Percentiles rank a stretch among this genome's conserved stretches.
Conservation (phyloP, 805 yeast species). For the Millerago galiae region DNA sequence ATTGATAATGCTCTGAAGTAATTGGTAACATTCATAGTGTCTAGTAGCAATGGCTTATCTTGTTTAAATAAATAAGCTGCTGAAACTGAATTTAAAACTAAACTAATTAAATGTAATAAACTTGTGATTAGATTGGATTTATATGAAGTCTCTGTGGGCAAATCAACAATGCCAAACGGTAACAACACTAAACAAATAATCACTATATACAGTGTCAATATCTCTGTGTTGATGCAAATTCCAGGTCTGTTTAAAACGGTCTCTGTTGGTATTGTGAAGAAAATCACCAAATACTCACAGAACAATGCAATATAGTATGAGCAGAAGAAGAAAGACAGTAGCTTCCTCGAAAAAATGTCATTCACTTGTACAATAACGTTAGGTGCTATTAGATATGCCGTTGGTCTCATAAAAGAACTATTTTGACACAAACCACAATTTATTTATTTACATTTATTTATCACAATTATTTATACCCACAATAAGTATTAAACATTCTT, state of each 20-base stretch:
- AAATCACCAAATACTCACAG: conserved; percentile 11
- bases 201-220: conserved; percentile 5
- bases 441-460: no score
- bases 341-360: neutral
- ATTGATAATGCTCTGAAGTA: neutral
- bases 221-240: conserved; percentile 7
- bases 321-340: neutral
- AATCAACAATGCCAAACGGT: neutral
- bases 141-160: neutral
- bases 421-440: no score
- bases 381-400: conserved; percentile 3
- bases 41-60: neutral
- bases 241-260: conserved; percentile 16
- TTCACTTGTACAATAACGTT: conserved; percentile 1
- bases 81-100: neutral
- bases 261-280: conserved; percentile 13
- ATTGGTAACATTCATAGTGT: neutral
- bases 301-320: conserved; percentile 5
- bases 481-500: neutral
- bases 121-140: neutral
- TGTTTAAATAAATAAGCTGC: neutral
- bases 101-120: neutral
- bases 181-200: neutral
- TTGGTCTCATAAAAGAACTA: neutral
- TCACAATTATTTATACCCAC: no score